Base-by-base conservation (phyloP, 1,284 basidiomycete genomes). In the Bjerkandera adusta region DNA sequence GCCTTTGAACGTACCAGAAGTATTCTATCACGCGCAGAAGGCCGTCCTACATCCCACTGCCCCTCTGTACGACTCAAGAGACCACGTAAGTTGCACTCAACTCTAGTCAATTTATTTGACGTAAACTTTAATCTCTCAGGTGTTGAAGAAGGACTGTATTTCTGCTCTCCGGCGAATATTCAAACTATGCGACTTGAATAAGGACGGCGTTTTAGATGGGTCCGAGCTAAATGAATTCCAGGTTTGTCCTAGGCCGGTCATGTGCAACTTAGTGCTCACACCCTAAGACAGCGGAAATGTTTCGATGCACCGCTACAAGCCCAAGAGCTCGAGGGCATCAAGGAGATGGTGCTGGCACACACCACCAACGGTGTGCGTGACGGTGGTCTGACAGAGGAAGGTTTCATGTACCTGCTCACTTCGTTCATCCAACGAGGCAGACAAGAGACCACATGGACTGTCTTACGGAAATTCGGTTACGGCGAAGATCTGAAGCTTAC, bases 21-120 rank as follows among this genome's bases (percentile, higher is more conserved):
- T 97, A n/a, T 97, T 99, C 71, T 98, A 97, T 68, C 98, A 97
- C 67, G 96, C 97, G 1, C 96, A 97, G 68, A 98, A 97, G 65
- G 97, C 97, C 4, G 97, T 99, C 21, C 74, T 98, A 13, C 93
- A 98, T 65, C 96, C 97, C 1, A 97, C 95, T 4, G 96, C 97
- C 5, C 96, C 96, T 3, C 71, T 99, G 20, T 99, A 99, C 67
- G 96, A 99, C 68, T 97, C 94, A 5, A 76, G 94, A 62, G 91
- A 97, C 60, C 96, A 98, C 69, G 90, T 92, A 61, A 43, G 73
- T 65, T 21, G 53, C 49, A 39, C 38, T n/a, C 39, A 21, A 16
- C 40, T 50, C 24, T 20, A 26, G 45, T 41, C 21, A 13, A 32
- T 38, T 20, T 33, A 10, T 41, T 25, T 46, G 32, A 25, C 13